Percentiles rank a stretch among this genome's conserved stretches.
These are phyloP conservation scores for Sporobolomyces roseus DNA, from an alignment of 768 basidiomycete genomes.

Conservation along the genomic window DNA sequence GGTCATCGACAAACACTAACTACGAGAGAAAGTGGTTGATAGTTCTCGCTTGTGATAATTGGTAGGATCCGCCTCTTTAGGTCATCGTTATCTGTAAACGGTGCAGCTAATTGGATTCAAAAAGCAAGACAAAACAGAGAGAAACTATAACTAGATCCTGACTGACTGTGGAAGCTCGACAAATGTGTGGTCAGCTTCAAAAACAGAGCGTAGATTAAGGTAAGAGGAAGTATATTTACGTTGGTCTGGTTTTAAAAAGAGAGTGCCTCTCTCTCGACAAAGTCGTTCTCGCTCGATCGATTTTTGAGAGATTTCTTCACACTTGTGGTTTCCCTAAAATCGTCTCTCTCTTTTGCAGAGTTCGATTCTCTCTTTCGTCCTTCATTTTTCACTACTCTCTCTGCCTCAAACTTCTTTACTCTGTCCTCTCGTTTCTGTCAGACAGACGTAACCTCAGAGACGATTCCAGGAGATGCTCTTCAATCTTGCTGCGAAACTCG, in stretches of 20 bases:
- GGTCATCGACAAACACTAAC: constrained; percentile 9
- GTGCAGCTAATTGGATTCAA: constrained; percentile 22
- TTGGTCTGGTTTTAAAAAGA: constrained; percentile 9
- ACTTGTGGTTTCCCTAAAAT: not conserved
- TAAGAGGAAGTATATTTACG: too few relatives aligned
- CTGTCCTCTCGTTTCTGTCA: too few relatives aligned
- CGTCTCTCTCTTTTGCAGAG: not conserved
- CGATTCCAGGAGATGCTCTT: too few relatives aligned
- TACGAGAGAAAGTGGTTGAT: not conserved
- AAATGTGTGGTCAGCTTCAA: not conserved
- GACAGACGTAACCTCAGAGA: too few relatives aligned
- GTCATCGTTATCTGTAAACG: constrained; percentile 18
- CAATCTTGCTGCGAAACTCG: too few relatives aligned
- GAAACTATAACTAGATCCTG: constrained; percentile 29
- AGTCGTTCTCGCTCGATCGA: not conserved
- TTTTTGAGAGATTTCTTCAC: not conserved
- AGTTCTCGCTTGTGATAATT: constrained; percentile 18
- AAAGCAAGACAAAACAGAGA: constrained; percentile 27
- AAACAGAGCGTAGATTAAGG: too few relatives aligned
- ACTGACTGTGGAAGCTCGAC: not conserved
- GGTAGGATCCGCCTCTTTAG: constrained; percentile 16
- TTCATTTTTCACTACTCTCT: not conserved
- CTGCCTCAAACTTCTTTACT: too few relatives aligned
- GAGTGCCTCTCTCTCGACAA: not conserved
- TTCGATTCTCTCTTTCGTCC: not conserved